phyloP scores from a whole-genome alignment of 1,284 basidiomycete genomes.

The Peniophora sp. region DNA sequence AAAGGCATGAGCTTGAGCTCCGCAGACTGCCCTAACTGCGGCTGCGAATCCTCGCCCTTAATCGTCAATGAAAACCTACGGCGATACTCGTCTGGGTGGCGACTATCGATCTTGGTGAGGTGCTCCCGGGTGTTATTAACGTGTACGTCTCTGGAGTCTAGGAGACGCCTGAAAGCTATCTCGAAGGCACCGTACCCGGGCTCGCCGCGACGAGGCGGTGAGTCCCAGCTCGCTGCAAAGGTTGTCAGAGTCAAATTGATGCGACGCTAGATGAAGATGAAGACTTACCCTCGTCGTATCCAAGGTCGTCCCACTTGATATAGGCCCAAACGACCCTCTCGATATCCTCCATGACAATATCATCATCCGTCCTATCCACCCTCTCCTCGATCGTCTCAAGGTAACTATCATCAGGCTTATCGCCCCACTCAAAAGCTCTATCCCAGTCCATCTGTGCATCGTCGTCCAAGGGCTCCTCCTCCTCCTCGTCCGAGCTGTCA shows the following conservation, averaged over 20 bases:
- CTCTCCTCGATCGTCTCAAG: slow-evolving; percentile 55
- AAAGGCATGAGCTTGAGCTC: slow-evolving; percentile 76
- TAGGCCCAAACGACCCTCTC: slow-evolving; percentile 68
- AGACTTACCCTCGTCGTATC: slow-evolving; percentile 76
- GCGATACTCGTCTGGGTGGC: slow-evolving; percentile 38
- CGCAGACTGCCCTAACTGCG: slow-evolving; percentile 56
- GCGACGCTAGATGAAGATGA: slow-evolving; percentile 1
- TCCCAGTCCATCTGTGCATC: slow-evolving; percentile 28
- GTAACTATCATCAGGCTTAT: slow-evolving; percentile 39
- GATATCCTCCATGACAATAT: slow-evolving; percentile 45
- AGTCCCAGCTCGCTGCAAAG: slow-evolving; percentile 78
- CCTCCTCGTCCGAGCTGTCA: slow-evolving; percentile 24
- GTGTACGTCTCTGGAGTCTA: slow-evolving; percentile 54
- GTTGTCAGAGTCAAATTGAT: neutral
- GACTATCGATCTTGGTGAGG: slow-evolving; percentile 29
- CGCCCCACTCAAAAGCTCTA: slow-evolving; percentile 26
- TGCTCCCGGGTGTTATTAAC: slow-evolving; percentile 36
- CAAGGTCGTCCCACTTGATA: slow-evolving; percentile 86
- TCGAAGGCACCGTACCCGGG: slow-evolving; percentile 56
- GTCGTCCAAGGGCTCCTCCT: slow-evolving; percentile 17
- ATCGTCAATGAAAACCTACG: slow-evolving; percentile 29
- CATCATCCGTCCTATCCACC: slow-evolving; percentile 37
- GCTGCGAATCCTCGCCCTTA: slow-evolving; percentile 31
- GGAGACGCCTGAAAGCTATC: slow-evolving; percentile 56
- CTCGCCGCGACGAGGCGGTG: slow-evolving; percentile 62